A percentile compares a stretch with the other conserved stretches of the same genome.
phyloP scores from a whole-genome alignment of 257 asterid genomes.

The Leonotis leonurus region DNA sequence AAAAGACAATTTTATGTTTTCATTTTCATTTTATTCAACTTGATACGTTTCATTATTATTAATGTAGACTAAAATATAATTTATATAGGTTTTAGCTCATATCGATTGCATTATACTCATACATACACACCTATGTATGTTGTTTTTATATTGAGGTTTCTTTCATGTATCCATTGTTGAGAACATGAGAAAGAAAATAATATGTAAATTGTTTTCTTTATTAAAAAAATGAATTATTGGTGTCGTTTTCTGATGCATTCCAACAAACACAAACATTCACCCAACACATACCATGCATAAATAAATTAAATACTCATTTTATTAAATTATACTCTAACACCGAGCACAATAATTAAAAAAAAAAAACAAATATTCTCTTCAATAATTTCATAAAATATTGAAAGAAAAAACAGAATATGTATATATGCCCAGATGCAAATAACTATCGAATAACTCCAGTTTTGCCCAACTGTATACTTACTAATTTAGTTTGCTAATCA shows the following conservation, averaged over 20 bases:
- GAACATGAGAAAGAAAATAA: not conserved
- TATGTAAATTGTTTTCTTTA: not conserved
- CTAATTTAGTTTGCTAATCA: no score
- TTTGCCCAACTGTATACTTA: not conserved
- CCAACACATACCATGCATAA: slow-evolving; percentile 1
- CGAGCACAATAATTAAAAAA: no score
- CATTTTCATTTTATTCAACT: no score
- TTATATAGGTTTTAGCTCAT: no score
- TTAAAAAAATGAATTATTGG: slow-evolving; percentile 1
- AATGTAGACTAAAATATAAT: no score
- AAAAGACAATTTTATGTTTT: no score
- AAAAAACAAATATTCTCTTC: not conserved
- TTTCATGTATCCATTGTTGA: not conserved
- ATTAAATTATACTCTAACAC: not conserved
- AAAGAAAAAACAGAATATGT: not conserved
- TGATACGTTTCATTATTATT: no score
- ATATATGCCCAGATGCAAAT: not conserved
- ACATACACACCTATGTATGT: no score
- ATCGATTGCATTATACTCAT: no score
- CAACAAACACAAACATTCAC: not conserved
- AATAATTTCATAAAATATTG: not conserved
- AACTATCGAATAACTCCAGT: not conserved
- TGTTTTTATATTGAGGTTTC: no score
- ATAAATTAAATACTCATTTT: not conserved
- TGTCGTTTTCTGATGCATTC: not conserved